A percentile compares a stretch with the other conserved stretches of the same genome.
Evolutionary conservation across 2,329 filamentous ascomycete genomes (phyloP).

Genomic region (Meredithiella fracta): DNA sequence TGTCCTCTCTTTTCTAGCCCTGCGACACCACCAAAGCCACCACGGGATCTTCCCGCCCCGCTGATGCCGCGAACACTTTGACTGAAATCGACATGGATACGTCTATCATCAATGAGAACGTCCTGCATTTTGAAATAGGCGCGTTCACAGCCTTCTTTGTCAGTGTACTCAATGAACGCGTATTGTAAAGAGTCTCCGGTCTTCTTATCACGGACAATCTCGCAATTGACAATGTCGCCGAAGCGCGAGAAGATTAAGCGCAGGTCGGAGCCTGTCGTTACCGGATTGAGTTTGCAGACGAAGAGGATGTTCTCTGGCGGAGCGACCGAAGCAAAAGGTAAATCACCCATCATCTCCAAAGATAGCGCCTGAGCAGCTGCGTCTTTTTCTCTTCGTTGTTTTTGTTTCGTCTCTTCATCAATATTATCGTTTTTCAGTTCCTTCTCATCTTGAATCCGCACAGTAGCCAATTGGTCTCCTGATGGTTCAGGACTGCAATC

Average conservation of each 20-base stretch:
- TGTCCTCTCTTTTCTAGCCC: conserved; percentile 81
- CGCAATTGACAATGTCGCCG: conserved; percentile 84
- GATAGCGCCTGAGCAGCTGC: conserved; percentile 87
- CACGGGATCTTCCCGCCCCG: conserved; percentile 69
- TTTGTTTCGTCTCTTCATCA: conserved; percentile 69
- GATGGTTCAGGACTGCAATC: conserved; percentile 65
- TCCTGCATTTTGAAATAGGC: conserved; percentile 99
- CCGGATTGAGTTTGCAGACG: conserved; percentile 95
- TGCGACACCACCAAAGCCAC: conserved; percentile 81
- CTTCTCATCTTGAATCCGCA: conserved; percentile 81
- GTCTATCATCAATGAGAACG: conserved; percentile 88
- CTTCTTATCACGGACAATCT: conserved; percentile 85
- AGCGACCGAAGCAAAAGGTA: conserved; percentile 93
- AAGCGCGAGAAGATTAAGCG: conserved; percentile 95
- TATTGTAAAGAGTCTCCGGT: conserved; percentile 94
- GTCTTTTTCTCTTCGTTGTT: conserved; percentile 68
- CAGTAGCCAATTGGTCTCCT: conserved; percentile 73
- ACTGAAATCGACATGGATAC: conserved; percentile 97
- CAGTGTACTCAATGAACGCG: conserved; percentile 91
- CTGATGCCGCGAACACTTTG: conserved; percentile 83
- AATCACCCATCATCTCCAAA: conserved; percentile 91
- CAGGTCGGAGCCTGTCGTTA: conserved; percentile 86
- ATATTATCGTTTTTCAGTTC: conserved; percentile 51
- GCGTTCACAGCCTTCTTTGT: conserved; percentile 80
- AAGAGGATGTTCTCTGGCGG: conserved; percentile 95